phyloP scores from a whole-genome alignment of 306 rosid genomes.

The Rubus parviflorus region DNA sequence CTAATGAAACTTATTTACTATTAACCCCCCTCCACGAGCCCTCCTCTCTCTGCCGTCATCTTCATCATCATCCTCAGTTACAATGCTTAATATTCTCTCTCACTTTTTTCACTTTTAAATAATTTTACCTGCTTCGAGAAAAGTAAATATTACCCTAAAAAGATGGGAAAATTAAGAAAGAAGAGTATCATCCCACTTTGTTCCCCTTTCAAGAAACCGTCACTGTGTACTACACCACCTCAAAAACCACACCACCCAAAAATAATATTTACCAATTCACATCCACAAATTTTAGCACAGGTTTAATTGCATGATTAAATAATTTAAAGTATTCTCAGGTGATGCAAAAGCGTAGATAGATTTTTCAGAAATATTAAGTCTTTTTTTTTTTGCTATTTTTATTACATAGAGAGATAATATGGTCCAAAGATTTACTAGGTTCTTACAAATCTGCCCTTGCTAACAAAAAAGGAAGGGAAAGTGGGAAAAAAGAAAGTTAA shows the following conservation, averaged over 20 bases:
- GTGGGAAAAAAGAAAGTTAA: neutral
- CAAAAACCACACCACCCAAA: neutral
- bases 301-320: neutral
- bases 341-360: neutral
- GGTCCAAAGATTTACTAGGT: constrained; percentile 18
- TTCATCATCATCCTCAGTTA: constrained; percentile 10
- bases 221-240: constrained; percentile 4
- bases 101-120: neutral
- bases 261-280: neutral
- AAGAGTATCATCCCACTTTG: constrained; percentile 25
- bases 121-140: neutral
- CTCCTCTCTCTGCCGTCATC: constrained; percentile 23
- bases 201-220: constrained; percentile 36
- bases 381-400: neutral
- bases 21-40: constrained; percentile 21
- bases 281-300: neutral
- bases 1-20: constrained; percentile 19
- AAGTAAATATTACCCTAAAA: constrained; percentile 19
- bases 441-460: constrained; percentile 12
- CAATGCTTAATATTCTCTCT: neutral
- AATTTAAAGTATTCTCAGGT: neutral
- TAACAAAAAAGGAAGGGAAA: constrained; percentile 3
- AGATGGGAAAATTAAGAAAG: constrained; percentile 30
- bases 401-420: constrained; percentile 17
- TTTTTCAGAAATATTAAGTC: neutral